These are phyloP conservation scores for Aspergillus neotritici DNA, from an alignment of 2,329 filamentous ascomycete genomes.

Conservation along the genomic window DNA sequence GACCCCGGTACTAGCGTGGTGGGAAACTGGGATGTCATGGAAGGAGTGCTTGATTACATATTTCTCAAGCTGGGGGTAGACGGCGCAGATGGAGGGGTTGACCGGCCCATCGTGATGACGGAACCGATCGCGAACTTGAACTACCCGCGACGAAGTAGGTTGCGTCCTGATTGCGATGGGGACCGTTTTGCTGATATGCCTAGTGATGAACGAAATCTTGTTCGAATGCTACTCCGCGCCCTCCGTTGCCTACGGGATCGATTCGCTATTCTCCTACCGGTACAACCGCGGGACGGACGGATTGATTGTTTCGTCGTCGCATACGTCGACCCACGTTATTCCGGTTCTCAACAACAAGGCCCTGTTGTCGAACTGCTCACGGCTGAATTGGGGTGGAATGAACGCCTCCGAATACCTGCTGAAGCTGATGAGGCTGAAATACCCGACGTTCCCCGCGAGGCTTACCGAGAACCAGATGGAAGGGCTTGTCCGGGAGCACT, in stretches of 20 bases:
- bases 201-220: slow-evolving; percentile 93
- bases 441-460: slow-evolving; percentile 81
- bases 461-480: slow-evolving; percentile 83
- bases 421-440: slow-evolving; percentile 85
- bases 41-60: slow-evolving; percentile 86
- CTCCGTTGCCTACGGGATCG: slow-evolving; percentile 87
- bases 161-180: background rate
- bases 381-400: slow-evolving; percentile 90
- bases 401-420: slow-evolving; percentile 86
- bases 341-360: slow-evolving; percentile 84
- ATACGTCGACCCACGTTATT: slow-evolving; percentile 91
- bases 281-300: slow-evolving; percentile 86
- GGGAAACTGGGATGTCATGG: slow-evolving; percentile 97
- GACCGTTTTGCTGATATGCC: slow-evolving; percentile 15
- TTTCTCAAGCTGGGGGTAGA: slow-evolving; percentile 92
- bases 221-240: slow-evolving; percentile 95
- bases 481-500: slow-evolving; percentile 79
- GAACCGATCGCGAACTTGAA: slow-evolving; percentile 87
- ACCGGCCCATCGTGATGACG: slow-evolving; percentile 88
- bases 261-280: slow-evolving; percentile 91
- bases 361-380: slow-evolving; percentile 74
- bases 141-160: slow-evolving; percentile 80
- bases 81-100: slow-evolving; percentile 63
- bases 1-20: slow-evolving; percentile 86
- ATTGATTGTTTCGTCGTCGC: slow-evolving; percentile 82